Evolutionary conservation across 176 grass and related monocot genomes (phyloP), one percentile per base, ranked within the genome.

Genomic region (Oryza coarctata): DNA sequence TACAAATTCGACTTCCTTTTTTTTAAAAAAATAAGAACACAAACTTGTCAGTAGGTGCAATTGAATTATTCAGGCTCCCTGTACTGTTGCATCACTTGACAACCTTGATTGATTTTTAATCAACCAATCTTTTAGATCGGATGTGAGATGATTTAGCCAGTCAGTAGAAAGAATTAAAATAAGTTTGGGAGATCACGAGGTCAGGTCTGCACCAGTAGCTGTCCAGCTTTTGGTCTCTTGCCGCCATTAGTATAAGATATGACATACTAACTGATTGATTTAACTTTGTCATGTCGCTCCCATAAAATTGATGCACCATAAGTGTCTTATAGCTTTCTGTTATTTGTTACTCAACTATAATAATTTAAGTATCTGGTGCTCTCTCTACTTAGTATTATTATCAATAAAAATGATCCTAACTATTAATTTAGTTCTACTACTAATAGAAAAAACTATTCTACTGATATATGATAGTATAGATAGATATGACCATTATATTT

Each of bases 31-130:
- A 71, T 36, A n/a, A 75, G 45, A 69, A 23, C 33, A 52, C 3
- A 82, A 62, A 61, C 18, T 23, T 49, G 35, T 61, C 65, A 77
- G 65, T 64, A 82, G 27, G 36, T 31, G 62, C 22, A 60, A 40
- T 75, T 86, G 73, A 68, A 67, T n/a, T 76, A 82, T 58, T 62
- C 55, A 60, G 34, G 11, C 63, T 75, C 36, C 35, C 70, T 76
- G 9, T 35, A 76, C 36, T 87, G 65, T 82, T 82, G 38, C 65
- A 70, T 63, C 72, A 50, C 36, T 71, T 82, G 30, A 64, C 80
- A 87, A 25, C n/a, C 76, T 62, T 23, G 7, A 27, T 38, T 70
- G 58, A 7, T 81, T 81, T 87, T 86, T 87, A 81, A 75, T 81
- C 50, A 28, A 0, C 64, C 74, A 87, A 75, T 76, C 71, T 61